Evolutionary conservation across 495 filamentous ascomycete genomes (phyloP).

Genomic region (Hypoxylon rickii): DNA sequence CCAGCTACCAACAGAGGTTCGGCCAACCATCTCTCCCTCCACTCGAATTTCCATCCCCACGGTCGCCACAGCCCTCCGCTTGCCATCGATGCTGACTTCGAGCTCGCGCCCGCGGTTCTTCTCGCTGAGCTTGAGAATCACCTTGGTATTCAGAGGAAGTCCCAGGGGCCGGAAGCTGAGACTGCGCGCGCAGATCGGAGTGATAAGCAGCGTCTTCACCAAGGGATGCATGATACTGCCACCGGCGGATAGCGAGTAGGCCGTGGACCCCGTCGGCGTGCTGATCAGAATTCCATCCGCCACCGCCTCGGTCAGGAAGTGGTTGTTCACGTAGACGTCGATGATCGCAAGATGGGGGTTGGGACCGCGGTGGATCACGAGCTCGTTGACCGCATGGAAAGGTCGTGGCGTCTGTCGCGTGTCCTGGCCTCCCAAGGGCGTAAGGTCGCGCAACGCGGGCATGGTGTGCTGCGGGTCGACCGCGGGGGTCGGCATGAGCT

Average conservation of each 20-base stretch:
- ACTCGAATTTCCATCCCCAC: constrained; percentile 89
- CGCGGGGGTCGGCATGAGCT: constrained; percentile 50
- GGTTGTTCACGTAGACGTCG: constrained; percentile 81
- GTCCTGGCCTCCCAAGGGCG: no score
- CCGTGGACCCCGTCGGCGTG: constrained; percentile 92
- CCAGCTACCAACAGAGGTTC: constrained; percentile 52
- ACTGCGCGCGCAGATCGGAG: constrained; percentile 90
- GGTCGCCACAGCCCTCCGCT: constrained; percentile 70
- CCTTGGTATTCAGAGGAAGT: constrained; percentile 80
- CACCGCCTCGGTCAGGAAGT: constrained; percentile 88
- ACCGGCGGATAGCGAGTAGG: constrained; percentile 88
- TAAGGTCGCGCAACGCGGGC: no score
- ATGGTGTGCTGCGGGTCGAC: constrained; percentile 47
- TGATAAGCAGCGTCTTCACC: constrained; percentile 83
- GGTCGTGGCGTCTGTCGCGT: constrained; percentile 46
- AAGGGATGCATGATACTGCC: constrained; percentile 96
- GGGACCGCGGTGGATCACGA: constrained; percentile 87
- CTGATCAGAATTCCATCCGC: constrained; percentile 94
- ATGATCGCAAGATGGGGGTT: constrained; percentile 89
- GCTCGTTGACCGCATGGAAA: constrained; percentile 92
- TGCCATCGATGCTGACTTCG: constrained; percentile 88
- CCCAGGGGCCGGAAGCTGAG: constrained; percentile 92
- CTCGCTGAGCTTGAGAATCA: constrained; percentile 79
- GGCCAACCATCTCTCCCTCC: constrained; percentile 74
- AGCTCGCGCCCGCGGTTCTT: constrained; percentile 82